phyloP scores from a whole-genome alignment of 176 grass and related monocot species.

The Hordeum marinum region DNA sequence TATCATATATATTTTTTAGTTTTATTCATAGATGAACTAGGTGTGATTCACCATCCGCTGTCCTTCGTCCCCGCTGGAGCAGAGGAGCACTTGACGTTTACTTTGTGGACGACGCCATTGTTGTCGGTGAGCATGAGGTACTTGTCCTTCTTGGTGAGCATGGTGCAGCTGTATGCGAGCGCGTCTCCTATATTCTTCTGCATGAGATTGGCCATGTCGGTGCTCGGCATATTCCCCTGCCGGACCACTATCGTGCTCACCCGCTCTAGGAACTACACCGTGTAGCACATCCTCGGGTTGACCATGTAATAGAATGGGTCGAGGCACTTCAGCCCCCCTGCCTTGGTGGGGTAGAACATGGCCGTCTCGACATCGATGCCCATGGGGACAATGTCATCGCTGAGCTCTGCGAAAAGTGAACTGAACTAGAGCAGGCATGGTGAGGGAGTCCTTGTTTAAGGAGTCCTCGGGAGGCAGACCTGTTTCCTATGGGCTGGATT shows the following conservation, averaged over 20 bases:
- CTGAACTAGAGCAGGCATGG: slow-evolving; percentile 71
- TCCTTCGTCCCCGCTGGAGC: background rate
- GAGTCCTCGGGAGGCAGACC: too few species aligned
- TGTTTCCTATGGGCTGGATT: too few species aligned
- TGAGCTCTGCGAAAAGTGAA: slow-evolving; percentile 64
- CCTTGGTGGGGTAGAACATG: slow-evolving; percentile 78
- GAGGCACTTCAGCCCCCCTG: slow-evolving; percentile 56
- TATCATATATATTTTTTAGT: too few species aligned
- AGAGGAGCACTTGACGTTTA: background rate
- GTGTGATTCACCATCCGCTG: background rate
- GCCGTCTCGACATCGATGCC: slow-evolving; percentile 40
- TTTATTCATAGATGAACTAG: too few species aligned
- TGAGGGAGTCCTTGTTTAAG: too few species aligned
- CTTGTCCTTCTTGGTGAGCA: slow-evolving; percentile 76
- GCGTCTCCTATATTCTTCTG: slow-evolving; percentile 55
- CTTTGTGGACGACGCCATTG: slow-evolving; percentile 32
- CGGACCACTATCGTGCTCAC: slow-evolving; percentile 25
- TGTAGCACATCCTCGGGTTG: slow-evolving; percentile 54
- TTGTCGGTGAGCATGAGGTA: slow-evolving; percentile 75
- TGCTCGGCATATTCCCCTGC: background rate
- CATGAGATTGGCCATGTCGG: slow-evolving; percentile 52
- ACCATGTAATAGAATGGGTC: slow-evolving; percentile 63
- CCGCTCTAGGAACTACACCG: slow-evolving; percentile 44
- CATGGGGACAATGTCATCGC: slow-evolving; percentile 51
- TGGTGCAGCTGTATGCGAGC: slow-evolving; percentile 56